Evolutionary conservation across 768 basidiomycete species (phyloP).

Genomic region (Phlebiopsis gigantea): DNA sequence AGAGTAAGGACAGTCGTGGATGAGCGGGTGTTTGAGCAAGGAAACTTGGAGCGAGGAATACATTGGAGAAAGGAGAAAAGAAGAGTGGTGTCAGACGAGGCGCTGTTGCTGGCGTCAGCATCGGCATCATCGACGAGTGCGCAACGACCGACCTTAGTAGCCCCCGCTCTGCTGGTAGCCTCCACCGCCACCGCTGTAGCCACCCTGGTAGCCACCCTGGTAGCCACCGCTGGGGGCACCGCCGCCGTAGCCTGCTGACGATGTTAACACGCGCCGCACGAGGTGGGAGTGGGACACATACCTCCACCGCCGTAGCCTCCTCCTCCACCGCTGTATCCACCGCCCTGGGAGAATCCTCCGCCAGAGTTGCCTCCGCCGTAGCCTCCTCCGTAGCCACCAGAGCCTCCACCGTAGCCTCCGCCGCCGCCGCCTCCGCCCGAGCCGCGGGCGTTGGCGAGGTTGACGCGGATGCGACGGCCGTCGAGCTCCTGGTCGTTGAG

Average conservation of each 20-base stretch:
- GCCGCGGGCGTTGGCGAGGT: slow-evolving; percentile 70
- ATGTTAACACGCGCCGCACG: background rate
- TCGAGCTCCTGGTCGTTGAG: slow-evolving; percentile 93
- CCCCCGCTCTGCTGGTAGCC: slow-evolving; percentile 27
- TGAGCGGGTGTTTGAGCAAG: slow-evolving; percentile 29
- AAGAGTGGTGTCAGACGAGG: background rate
- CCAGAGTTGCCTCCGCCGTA: slow-evolving; percentile 28
- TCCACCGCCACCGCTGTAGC: slow-evolving; percentile 11
- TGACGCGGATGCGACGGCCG: slow-evolving; percentile 85
- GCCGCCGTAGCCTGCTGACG: slow-evolving; percentile 7
- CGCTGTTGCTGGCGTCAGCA: background rate
- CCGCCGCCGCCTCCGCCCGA: slow-evolving; percentile 49
- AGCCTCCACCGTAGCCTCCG: background rate
- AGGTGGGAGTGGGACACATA: background rate
- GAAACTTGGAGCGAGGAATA: slow-evolving; percentile 14
- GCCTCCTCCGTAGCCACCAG: slow-evolving; percentile 14
- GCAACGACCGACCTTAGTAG: slow-evolving; percentile 21
- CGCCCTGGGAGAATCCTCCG: slow-evolving; percentile 19
- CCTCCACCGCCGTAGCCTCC: slow-evolving; percentile 22
- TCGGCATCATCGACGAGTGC: background rate
- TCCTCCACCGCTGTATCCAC: slow-evolving; percentile 1
- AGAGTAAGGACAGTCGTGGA: slow-evolving; percentile 30
- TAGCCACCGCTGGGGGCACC: slow-evolving; percentile 3
- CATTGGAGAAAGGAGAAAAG: slow-evolving; percentile 8
- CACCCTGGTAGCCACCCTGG: slow-evolving; percentile 18